phyloP scores from a whole-genome alignment of 257 asterid genomes.

The Capsicum baccatum region DNA sequence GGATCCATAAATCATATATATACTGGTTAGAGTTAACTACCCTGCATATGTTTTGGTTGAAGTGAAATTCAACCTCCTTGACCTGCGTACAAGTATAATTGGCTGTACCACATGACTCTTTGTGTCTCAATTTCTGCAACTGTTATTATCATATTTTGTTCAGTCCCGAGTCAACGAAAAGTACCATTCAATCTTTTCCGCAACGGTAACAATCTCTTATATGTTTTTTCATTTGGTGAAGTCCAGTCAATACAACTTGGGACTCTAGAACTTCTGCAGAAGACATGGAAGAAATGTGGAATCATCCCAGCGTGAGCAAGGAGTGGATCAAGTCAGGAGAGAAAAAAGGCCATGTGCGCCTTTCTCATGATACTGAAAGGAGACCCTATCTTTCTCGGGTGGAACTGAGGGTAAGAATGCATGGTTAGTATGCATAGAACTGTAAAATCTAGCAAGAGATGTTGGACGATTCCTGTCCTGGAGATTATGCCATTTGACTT shows the following conservation, averaged over 20 bases:
- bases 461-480: constrained; percentile 19
- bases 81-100: background rate
- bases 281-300: constrained; percentile 96
- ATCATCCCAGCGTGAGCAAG: constrained; percentile 59
- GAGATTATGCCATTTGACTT: constrained; percentile 23
- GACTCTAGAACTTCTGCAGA: constrained; percentile 77
- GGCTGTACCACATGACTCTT: background rate
- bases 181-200: background rate
- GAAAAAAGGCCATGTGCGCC: constrained; percentile 79
- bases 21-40: background rate
- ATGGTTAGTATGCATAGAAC: background rate
- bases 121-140: constrained; percentile 10
- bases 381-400: constrained; percentile 84
- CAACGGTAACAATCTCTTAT: constrained; percentile 6
- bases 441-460: background rate
- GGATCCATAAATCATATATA: background rate
- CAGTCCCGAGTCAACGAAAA: constrained; percentile 11
- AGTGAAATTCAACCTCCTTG: background rate
- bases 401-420: constrained; percentile 74
- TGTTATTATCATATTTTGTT: background rate
- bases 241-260: constrained; percentile 67
- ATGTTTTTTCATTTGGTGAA: constrained; percentile 32
- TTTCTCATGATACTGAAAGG: constrained; percentile 74
- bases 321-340: constrained; percentile 89
- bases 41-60: background rate